Evolutionary conservation across 2,329 filamentous ascomycete species (phyloP).

Genomic region (Colletotrichum liriopes): DNA sequence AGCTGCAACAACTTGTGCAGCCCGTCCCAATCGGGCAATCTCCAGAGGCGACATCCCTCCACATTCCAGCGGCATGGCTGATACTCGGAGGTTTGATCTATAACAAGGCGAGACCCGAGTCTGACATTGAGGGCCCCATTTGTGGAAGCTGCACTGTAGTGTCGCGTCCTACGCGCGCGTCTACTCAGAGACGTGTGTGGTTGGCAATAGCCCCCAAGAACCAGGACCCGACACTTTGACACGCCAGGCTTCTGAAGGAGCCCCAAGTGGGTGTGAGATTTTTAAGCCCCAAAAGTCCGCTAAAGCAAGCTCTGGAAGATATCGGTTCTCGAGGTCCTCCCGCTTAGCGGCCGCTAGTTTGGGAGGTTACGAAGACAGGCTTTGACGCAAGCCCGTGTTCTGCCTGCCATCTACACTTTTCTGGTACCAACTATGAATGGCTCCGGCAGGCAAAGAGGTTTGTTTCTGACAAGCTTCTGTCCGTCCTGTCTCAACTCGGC

Average conservation of each 20-base stretch:
- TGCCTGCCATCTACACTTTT: slow-evolving; percentile 2
- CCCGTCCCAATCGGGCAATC: not conserved
- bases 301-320: not conserved
- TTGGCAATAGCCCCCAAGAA: not conserved
- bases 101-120: slow-evolving; percentile 9
- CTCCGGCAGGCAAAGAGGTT: not conserved
- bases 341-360: not conserved
- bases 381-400: slow-evolving; percentile 3
- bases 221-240: not conserved
- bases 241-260: not conserved
- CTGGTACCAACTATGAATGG: not conserved
- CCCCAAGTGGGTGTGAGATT: not conserved
- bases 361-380: not conserved
- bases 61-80: slow-evolving; percentile 10
- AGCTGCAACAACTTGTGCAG: not conserved
- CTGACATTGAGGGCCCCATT: not conserved
- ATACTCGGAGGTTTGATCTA: not conserved
- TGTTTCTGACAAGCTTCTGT: not conserved
- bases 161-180: not conserved
- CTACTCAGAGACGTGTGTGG: not conserved
- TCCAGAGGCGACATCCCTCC: not conserved
- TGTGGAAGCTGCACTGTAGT: not conserved
- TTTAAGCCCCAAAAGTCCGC: not conserved
- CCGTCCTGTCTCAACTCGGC: not conserved
- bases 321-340: not conserved